Evolutionary conservation across 129 eudicot species (phyloP), one percentile per base, ranked within the genome.

Genomic region (Centaurea solstitialis): DNA sequence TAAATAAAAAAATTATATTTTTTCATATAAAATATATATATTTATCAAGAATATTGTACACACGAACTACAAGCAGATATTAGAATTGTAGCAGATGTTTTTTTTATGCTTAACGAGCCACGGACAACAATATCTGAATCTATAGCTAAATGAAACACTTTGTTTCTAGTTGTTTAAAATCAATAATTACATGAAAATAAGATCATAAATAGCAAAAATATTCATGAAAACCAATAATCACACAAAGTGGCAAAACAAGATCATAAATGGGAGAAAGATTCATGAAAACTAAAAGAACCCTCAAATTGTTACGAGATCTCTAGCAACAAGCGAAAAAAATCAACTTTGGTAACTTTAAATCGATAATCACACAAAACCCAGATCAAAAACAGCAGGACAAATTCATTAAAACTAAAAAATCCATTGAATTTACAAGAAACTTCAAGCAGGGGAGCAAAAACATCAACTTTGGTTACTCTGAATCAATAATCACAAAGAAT

Each of bases 191-290:
- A 24, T 18, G 50, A 75, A 28, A 50, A 24, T 57, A 24, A 22
- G 38, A 65, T 82, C 68, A 70, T 26, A 76, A 62, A 6, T 75
- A 18, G 72, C 30, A 33, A 74, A 41, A 81, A 10, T 11, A 5
- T n/a, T n/a, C n/a, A n/a, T n/a, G n/a, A n/a, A n/a, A n/a, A n/a
- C n/a, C n/a, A 47, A 47, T 17, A 53, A 53, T 53, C 15, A 53
- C 62, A 17, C 30, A 26, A 26, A 26, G 30, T 26, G 30, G 2
- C 8, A 4, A 53, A 53, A 53, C 62, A 18, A 53, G 62, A 53
- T 53, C 21, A 53, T 53, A 53, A 53, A 53, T 53, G 4, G 62
- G 21, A 53, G 17, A 53, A 15, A 53, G 21, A 53, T 53, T 53
- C 20, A 53, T 53, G 64, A 53, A n/a, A 17, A 53, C 64, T 53